Conservation (phyloP, 75 land plant species). For the Pinus albicaulis region DNA sequence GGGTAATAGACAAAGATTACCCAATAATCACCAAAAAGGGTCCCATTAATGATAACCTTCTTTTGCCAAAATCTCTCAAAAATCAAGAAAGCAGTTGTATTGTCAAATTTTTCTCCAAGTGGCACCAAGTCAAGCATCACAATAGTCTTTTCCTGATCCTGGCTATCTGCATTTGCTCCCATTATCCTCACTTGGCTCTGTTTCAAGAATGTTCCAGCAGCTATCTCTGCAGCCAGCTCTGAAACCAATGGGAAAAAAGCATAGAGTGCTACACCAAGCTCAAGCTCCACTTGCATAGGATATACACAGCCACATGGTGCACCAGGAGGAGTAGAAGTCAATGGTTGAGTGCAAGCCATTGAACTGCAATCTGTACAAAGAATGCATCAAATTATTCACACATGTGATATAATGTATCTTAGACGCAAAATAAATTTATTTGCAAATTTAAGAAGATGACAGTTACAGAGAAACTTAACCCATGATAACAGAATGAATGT, state of each 20-base stretch:
- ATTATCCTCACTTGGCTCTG: slow-evolving; percentile 77
- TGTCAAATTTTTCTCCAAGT: slow-evolving; percentile 41
- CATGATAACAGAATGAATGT: neutral
- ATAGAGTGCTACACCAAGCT: slow-evolving; percentile 55
- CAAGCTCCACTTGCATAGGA: slow-evolving; percentile 72
- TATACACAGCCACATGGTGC: slow-evolving; percentile 81
- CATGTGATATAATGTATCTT: neutral
- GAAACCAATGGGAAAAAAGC: slow-evolving; percentile 82
- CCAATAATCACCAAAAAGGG: slow-evolving; percentile 66
- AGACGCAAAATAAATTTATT: neutral
- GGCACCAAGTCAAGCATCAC: slow-evolving; percentile 78
- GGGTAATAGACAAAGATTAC: slow-evolving; percentile 75
- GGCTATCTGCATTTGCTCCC: slow-evolving; percentile 77
- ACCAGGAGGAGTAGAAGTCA: slow-evolving; percentile 60
- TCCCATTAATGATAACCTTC: slow-evolving; percentile 45
- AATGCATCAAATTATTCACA: neutral
- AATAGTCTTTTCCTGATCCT: slow-evolving; percentile 49
- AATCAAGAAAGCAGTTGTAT: slow-evolving; percentile 46
- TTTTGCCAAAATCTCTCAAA: slow-evolving; percentile 71
- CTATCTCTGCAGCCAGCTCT: slow-evolving; percentile 73
- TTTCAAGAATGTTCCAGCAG: slow-evolving; percentile 43
- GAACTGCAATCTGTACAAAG: slow-evolving; percentile 47
- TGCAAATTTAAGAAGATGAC: neutral
- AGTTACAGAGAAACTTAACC: neutral
- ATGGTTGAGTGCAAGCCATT: slow-evolving; percentile 42